Conservation (phyloP, 1,284 basidiomycete species). For the Puccinia coronata region DNA sequence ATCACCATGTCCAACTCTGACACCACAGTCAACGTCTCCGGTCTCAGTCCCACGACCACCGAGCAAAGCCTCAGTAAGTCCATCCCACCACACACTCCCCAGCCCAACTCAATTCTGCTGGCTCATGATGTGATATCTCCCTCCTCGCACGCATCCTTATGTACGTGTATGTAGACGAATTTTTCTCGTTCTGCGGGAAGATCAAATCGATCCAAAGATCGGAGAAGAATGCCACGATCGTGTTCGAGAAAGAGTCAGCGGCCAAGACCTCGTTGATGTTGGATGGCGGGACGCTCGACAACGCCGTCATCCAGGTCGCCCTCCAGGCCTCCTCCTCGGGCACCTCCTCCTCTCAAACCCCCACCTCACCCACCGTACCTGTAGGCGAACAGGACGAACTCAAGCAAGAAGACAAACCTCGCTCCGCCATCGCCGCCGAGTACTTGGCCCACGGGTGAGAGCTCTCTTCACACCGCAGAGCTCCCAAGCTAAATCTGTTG, state of each 20-base stretch:
- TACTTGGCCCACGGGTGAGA: constrained; percentile 73
- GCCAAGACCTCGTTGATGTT: constrained; percentile 76
- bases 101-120: background rate
- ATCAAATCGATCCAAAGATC: constrained; percentile 39
- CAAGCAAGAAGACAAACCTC: constrained; percentile 77
- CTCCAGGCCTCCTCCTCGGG: constrained; percentile 61
- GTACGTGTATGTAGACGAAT: too few species aligned
- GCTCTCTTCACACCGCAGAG: background rate
- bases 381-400: constrained; percentile 60
- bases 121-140: background rate
- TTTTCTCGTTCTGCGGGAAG: constrained; percentile 47
- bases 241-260: constrained; percentile 69
- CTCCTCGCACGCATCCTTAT: too few species aligned
- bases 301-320: constrained; percentile 66
- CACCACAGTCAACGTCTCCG: constrained; percentile 62
- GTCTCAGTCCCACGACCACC: constrained; percentile 67
- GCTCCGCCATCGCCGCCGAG: constrained; percentile 75
- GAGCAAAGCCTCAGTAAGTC: constrained; percentile 70
- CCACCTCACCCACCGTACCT: constrained; percentile 62
- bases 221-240: constrained; percentile 43
- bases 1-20: constrained; percentile 21
- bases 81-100: constrained; percentile 61
- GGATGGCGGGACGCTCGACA: constrained; percentile 49
- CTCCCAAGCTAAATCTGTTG: background rate
- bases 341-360: constrained; percentile 57